A percentile compares a stretch with the other conserved stretches of the same genome.
Evolutionary conservation across 2,329 filamentous ascomycete genomes (phyloP).

Genomic region (Nothomitra cinnamomea): DNA sequence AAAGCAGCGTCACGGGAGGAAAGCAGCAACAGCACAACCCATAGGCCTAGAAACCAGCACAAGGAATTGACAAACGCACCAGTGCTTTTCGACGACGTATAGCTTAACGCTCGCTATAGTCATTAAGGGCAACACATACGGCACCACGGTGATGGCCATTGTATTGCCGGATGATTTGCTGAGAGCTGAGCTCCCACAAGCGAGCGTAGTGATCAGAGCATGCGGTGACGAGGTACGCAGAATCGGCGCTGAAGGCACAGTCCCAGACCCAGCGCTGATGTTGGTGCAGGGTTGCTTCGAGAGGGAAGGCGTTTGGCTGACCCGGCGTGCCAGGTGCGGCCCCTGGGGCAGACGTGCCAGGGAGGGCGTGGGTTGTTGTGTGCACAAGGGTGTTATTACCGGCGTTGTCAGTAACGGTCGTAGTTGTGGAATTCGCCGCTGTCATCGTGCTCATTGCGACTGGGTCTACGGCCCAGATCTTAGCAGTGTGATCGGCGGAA

Average conservation of each 20-base stretch:
- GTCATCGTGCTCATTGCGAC: background rate
- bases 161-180: conserved; percentile 85
- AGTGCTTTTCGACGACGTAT: too few relatives aligned
- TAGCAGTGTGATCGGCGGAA: conserved; percentile 83
- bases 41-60: too few relatives aligned
- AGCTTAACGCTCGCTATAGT: conserved; percentile 33
- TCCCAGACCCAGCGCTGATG: conserved; percentile 98
- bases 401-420: background rate
- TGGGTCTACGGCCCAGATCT: conserved; percentile 90
- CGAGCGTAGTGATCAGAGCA: conserved; percentile 88
- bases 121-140: conserved; percentile 84
- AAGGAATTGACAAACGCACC: too few relatives aligned
- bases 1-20: too few relatives aligned
- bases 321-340: background rate
- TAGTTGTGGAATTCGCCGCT: background rate
- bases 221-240: conserved; percentile 80
- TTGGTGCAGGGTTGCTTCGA: conserved; percentile 73
- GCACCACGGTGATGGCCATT: conserved; percentile 86
- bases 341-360: background rate
- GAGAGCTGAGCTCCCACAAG: conserved; percentile 73
- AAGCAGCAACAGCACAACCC: too few relatives aligned
- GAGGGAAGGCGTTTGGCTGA: conserved; percentile 38
- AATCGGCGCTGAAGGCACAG: conserved; percentile 86
- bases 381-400: background rate
- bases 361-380: background rate